Percentiles rank a stretch among this genome's conserved stretches.
phyloP scores from a whole-genome alignment of 2,329 filamentous ascomycete genomes.

The Nannizziopsis barbatae region DNA sequence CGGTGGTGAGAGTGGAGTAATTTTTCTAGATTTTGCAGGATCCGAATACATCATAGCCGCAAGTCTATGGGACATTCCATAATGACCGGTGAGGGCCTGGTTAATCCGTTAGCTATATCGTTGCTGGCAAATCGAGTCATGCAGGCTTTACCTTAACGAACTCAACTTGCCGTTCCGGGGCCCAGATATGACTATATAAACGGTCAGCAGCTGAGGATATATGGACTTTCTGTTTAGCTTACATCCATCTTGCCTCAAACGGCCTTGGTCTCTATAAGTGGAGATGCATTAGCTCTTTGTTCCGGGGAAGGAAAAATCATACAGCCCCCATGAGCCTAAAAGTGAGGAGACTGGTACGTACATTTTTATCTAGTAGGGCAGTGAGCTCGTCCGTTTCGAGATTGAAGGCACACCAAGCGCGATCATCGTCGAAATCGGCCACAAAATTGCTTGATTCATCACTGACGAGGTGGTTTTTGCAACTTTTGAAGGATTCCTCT shows the following conservation, averaged over 20 bases:
- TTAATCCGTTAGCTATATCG: background rate
- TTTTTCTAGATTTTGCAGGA: slow-evolving; percentile 28
- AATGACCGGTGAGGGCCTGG: slow-evolving; percentile 46
- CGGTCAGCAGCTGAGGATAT: background rate
- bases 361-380: slow-evolving; percentile 24
- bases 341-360: slow-evolving; percentile 16
- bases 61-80: slow-evolving; percentile 58
- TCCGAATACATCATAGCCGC: slow-evolving; percentile 52
- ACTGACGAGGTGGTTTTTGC: slow-evolving; percentile 22
- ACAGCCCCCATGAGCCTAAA: background rate
- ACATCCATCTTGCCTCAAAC: slow-evolving; percentile 60
- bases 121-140: background rate
- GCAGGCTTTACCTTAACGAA: slow-evolving; percentile 37
- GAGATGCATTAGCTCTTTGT: slow-evolving; percentile 2
- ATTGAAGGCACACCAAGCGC: slow-evolving; percentile 33
- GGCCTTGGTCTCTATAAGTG: slow-evolving; percentile 34
- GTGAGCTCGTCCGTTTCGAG: slow-evolving; percentile 27
- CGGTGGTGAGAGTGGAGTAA: slow-evolving; percentile 15
- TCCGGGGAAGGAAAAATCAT: background rate
- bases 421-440: slow-evolving; percentile 34
- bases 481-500: slow-evolving; percentile 22
- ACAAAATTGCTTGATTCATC: slow-evolving; percentile 32
- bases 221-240: slow-evolving; percentile 21
- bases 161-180: slow-evolving; percentile 49
- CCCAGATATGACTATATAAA: slow-evolving; percentile 53